Evolutionary conservation across 2,329 filamentous ascomycete genomes (phyloP), one percentile per base, ranked within the genome.

Genomic region (Leptodontidium sp.): DNA sequence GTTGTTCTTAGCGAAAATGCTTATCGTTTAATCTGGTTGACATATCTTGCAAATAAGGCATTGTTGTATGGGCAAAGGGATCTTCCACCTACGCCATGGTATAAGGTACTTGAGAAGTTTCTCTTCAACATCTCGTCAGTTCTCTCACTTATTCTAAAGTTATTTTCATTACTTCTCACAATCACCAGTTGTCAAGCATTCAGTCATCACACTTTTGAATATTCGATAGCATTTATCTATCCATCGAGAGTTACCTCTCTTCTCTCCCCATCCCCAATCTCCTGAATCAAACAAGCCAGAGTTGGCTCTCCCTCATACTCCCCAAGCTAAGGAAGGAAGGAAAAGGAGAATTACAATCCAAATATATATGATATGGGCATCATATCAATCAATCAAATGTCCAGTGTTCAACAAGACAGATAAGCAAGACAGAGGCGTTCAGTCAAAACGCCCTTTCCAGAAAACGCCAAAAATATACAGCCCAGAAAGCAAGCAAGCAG

Each of bases 401-500:
- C 35, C 55, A 26, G 26, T 17, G 35, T 38, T 43, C 21, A 15
- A 40, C 57, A 43, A 21, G 49, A 24, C 49, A 26, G 49, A 38
- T 38, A 38, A 15, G 35, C 53, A 38, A 15, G 17, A n/a, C 55
- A 9, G 40, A 40, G 38, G 3, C 38, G 38, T 40, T 40, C 38
- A 40, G 38, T 40, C 21, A 55, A 53, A n/a, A 55, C 52, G 17
- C 52, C 52, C 17, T 35, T 40, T 12, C 52, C 52, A 59, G 14
- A 38, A 24, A 59, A 59, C 35, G 57, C 57, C 57, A 45, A 45
- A 59, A 40, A 40, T 59, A 45, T 59, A 59, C 57, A 59, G 11
- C 57, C 57, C 38, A 26, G 38, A 45, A 40, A 59, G 29, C 52
- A 55, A 35, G 52, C 29, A 55, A 32, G 32, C 52, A 26, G 26